These are phyloP conservation scores for Sporobolomyces roseus DNA, from an alignment of 768 basidiomycete species.

Conservation along the genomic window DNA sequence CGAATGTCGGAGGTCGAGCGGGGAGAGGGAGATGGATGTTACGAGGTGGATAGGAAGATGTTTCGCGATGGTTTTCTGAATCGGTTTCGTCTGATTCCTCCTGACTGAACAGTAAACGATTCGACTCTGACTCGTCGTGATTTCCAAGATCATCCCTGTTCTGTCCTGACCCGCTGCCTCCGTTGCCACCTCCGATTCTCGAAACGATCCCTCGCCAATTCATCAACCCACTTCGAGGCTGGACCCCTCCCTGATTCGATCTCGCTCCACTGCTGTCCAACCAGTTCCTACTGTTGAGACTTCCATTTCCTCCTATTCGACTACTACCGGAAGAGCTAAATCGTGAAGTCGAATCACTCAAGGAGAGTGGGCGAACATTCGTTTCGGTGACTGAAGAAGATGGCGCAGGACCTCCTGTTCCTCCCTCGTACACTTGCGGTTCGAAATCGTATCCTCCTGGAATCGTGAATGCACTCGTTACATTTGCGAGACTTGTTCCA, in stretches of 20 bases:
- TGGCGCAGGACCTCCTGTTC: constrained; percentile 44
- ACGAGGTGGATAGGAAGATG: constrained; percentile 31
- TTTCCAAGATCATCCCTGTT: neutral
- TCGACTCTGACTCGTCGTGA: constrained; percentile 18
- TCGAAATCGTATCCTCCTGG: constrained; percentile 73
- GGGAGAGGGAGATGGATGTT: constrained; percentile 45
- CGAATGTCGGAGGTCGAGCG: constrained; percentile 49
- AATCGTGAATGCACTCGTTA: constrained; percentile 25
- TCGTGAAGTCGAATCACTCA: too few species aligned
- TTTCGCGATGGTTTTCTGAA: neutral
- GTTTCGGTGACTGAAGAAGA: too few species aligned
- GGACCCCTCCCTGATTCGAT: too few species aligned
- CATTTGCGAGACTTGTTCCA: too few species aligned
- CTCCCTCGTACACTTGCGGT: constrained; percentile 65
- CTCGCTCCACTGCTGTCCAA: too few species aligned
- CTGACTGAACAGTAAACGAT: constrained; percentile 34
- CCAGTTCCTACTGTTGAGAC: too few species aligned
- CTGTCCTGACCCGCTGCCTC: neutral
- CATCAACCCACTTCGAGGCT: constrained; percentile 1
- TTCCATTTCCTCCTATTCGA: neutral
- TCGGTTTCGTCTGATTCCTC: constrained; percentile 29
- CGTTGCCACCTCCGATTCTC: constrained; percentile 19
- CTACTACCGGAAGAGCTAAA: too few species aligned
- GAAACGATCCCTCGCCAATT: constrained; percentile 4
- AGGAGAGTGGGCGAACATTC: too few species aligned